These are phyloP conservation scores for Buddleja alternifolia DNA, from an alignment of 257 asterid genomes.

Conservation along the genomic window DNA sequence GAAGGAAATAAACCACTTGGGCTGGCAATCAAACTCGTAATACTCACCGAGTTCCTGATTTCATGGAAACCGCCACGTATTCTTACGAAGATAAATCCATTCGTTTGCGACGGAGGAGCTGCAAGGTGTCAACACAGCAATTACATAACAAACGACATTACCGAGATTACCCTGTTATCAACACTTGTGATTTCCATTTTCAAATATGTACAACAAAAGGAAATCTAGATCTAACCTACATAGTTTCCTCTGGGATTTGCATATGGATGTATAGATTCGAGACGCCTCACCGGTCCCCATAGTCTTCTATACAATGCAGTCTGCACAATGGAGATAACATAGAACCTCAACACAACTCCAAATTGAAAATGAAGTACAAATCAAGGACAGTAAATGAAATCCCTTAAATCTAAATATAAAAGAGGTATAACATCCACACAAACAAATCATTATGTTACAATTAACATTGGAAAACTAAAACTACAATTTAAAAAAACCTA, in stretches of 20 bases:
- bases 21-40: background rate
- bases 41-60: conserved; percentile 88
- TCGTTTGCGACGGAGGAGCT: conserved; percentile 67
- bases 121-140: conserved; percentile 35
- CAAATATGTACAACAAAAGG: background rate
- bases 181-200: conserved; percentile 1
- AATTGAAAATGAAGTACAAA: background rate
- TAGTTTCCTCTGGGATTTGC: conserved; percentile 82
- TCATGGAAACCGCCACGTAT: conserved; percentile 97
- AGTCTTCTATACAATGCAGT: conserved; percentile 64
- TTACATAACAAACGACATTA: conserved; percentile 23
- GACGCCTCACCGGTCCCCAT: conserved; percentile 85
- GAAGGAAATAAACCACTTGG: background rate
- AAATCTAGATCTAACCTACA: conserved; percentile 65
- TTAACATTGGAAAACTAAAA: conserved; percentile 38
- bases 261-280: conserved; percentile 74
- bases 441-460: conserved; percentile 16
- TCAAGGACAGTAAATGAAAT: conserved; percentile 10
- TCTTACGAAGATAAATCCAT: conserved; percentile 76
- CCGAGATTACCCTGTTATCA: background rate
- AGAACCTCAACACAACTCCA: conserved; percentile 27
- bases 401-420: conserved; percentile 24
- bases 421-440: conserved; percentile 28
- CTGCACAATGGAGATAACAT: conserved; percentile 50
- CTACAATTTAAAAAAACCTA: conserved; percentile 29